Base-by-base conservation (phyloP, 2,329 filamentous ascomycete species). In the Hymenoscyphus linearis region DNA sequence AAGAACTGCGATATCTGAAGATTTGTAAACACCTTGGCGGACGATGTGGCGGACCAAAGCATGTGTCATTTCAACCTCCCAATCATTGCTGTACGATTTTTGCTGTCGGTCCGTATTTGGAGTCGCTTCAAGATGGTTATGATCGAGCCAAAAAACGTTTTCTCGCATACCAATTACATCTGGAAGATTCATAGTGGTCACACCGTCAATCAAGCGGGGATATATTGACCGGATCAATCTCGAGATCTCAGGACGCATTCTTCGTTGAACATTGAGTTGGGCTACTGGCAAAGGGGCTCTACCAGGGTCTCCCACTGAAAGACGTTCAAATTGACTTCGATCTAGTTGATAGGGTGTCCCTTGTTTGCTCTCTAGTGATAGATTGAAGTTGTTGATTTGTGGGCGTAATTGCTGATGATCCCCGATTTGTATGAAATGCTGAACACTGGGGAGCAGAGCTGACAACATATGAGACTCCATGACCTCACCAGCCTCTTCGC, bases 1-100 rank as follows among this genome's bases (percentile, higher is more conserved):
- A 5, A 93, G 70, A 0, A 93, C 83, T 0, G 88, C 87, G 61
- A 93, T 89, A 1, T 91, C 85, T 0, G 76, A 77, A 0, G 75
- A 72, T 0, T 70, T 72, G 69, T 92, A 91, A 0, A 55, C 62
- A 2, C 87, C 87, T 68, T 92, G 88, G 0, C 80, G 78, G 4
- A 88, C 76, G 0, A 93, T 73, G 68, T 93, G 87, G 0, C 78
- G 79, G 0, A 91, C 84, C 0, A 92, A 72, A 0, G 82, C 80
- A 6, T 78, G 75, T 0, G 82, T 80, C 84, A 93, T 87, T 0
- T 84, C 76, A 0, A 87, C 77, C 68, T 93, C 89, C 70, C 77
- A 87, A 0, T 68, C 57, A 60, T 89, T 88, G 18, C 64, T 67
- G 13, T 62, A 57, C 12, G 67, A 68, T 44, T 65, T 67, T 36